Evolutionary conservation across 2,329 filamentous ascomycete genomes (phyloP).

Genomic region (Thermomyces lanuginosus): DNA sequence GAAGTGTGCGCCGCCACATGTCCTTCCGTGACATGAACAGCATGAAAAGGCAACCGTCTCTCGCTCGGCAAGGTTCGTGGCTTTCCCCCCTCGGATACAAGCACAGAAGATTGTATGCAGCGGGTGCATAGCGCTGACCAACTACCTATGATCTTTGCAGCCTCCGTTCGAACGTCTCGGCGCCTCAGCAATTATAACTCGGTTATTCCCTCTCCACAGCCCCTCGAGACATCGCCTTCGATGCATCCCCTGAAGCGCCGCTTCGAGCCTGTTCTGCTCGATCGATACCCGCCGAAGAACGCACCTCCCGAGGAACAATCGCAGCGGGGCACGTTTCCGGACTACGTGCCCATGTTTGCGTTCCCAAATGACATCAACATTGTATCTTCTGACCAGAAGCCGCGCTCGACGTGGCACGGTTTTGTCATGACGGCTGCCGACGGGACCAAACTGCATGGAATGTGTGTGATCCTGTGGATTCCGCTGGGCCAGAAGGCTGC

Average conservation of each 20-base stretch:
- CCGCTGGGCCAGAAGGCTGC: constrained; percentile 68
- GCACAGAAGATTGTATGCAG: too few relatives aligned
- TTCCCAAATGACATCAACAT: constrained; percentile 97
- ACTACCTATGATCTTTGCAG: constrained; percentile 23
- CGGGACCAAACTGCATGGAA: constrained; percentile 78
- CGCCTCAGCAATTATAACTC: constrained; percentile 96
- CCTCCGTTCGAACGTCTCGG: constrained; percentile 64
- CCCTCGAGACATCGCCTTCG: constrained; percentile 70
- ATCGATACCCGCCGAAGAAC: constrained; percentile 76
- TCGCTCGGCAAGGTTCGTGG: constrained; percentile 49
- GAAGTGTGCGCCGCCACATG: constrained; percentile 81
- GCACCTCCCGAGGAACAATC: constrained; percentile 67
- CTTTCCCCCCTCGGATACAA: too few relatives aligned
- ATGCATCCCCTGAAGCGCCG: constrained; percentile 91
- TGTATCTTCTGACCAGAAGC: constrained; percentile 83
- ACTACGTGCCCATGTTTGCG: constrained; percentile 98
- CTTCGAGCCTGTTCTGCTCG: constrained; percentile 90
- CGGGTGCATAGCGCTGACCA: constrained; percentile 1
- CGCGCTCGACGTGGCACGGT: constrained; percentile 94
- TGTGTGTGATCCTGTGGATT: constrained; percentile 85
- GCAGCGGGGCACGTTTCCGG: constrained; percentile 72
- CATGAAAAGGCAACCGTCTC: constrained; percentile 67
- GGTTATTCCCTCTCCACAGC: constrained; percentile 85
- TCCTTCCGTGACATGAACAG: constrained; percentile 93
- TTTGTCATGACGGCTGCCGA: constrained; percentile 96